phyloP scores from a whole-genome alignment of 352 stramenopile genomes.

The Thraustochytrium sp. region DNA sequence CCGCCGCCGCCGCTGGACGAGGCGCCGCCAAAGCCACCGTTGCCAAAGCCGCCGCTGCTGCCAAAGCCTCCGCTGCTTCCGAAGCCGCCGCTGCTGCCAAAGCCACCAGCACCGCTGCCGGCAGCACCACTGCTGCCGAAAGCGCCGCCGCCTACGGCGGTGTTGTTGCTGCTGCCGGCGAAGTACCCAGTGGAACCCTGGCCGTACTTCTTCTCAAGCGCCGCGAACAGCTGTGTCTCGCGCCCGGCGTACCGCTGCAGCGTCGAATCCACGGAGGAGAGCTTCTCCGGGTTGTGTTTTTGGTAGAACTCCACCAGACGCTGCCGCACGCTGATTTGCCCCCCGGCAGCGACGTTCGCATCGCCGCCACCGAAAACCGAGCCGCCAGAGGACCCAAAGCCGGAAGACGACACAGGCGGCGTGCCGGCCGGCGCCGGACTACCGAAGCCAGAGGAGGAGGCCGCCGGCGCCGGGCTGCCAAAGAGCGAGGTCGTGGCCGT shows the following conservation, averaged over 20 bases:
- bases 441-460: not conserved
- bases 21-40: not conserved
- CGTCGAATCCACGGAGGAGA: conserved; percentile 12
- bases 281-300: conserved; percentile 45
- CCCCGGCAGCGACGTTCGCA: not conserved
- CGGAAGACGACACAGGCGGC: not conserved
- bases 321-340: not conserved
- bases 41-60: not conserved
- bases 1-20: not conserved
- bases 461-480: not conserved
- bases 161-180: not conserved
- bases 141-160: not conserved
- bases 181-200: not conserved
- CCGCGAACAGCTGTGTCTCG: conserved; percentile 26
- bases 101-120: not conserved
- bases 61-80: not conserved
- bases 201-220: conserved; percentile 43
- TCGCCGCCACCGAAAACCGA: not conserved
- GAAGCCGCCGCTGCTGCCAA: not conserved
- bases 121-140: not conserved
- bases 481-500: not conserved
- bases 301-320: conserved; percentile 42
- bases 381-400: not conserved
- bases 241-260: not conserved
- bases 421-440: not conserved